phyloP scores from a whole-genome alignment of 768 basidiomycete species.

The Boletus pseudo-olivaceus region DNA sequence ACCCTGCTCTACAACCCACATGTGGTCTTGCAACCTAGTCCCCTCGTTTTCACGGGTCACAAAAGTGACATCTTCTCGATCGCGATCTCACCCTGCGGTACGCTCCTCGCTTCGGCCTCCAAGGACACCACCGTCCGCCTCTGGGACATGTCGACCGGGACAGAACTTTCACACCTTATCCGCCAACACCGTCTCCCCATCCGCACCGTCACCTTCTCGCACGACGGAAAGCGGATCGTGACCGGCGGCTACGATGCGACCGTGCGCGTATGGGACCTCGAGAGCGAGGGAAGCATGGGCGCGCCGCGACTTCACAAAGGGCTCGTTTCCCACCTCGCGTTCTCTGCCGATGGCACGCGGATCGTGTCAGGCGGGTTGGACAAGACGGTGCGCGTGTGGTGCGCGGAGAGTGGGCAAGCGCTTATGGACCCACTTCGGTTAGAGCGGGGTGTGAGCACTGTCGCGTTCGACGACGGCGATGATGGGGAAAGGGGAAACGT shows the following conservation, averaged over 20 bases:
- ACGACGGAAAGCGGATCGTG: conserved; percentile 25
- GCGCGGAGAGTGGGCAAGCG: conserved; percentile 17
- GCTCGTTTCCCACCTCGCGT: conserved; percentile 25
- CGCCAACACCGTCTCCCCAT: conserved; percentile 27
- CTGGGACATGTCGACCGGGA: conserved; percentile 21
- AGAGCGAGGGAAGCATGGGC: conserved; percentile 28
- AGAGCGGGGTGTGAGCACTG: conserved; percentile 15
- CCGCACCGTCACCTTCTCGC: conserved; percentile 27
- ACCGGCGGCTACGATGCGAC: conserved; percentile 26
- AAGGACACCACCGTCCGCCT: conserved; percentile 31
- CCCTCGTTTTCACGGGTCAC: conserved; percentile 20
- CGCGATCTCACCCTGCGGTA: conserved; percentile 30
- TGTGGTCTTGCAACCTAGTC: neutral
- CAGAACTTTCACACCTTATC: conserved; percentile 24
- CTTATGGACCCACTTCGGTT: conserved; percentile 20
- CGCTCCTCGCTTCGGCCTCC: conserved; percentile 29
- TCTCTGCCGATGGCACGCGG: conserved; percentile 26
- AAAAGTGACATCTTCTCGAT: conserved; percentile 25
- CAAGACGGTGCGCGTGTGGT: conserved; percentile 31
- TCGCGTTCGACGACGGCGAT: conserved; percentile 22
- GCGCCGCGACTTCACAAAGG: conserved; percentile 24
- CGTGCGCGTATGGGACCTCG: conserved; percentile 32
- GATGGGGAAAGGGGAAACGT: neutral
- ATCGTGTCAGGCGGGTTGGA: conserved; percentile 31
- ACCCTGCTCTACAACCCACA: conserved; percentile 14